Evolutionary conservation across 306 rosid species (phyloP), one percentile per base, ranked within the genome.

Genomic region (Cucumis hystrix): DNA sequence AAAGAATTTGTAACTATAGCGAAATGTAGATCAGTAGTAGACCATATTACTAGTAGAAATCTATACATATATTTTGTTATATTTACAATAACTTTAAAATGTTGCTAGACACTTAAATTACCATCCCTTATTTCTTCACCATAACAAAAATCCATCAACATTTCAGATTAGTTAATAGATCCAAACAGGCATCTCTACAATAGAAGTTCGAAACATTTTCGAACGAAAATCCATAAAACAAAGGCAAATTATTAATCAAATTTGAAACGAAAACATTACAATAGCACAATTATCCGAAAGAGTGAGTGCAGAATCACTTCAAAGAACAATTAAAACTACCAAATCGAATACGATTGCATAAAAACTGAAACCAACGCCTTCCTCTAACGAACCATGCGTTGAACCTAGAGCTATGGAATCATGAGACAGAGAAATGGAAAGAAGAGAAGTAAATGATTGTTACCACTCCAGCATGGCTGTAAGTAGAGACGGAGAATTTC

Each of bases 391-490:
- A 47, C 55, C 55, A 18, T 37, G 8, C 17, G 13, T 75, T 33
- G 37, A 33, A 80, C 68, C 56, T 70, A 72, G 57, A 59, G 0
- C 63, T 66, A 35, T 16, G 59, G 57, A 20, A 76, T 35, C 40
- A 76, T 23, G 52, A 17, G 5, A 14, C 20, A 35, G 16, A 17
- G 51, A 76, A 59, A n/a, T 6, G 52, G 18, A 51, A 75, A 73
- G 55, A 59, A 72, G 12, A 20, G 16, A 62, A 18, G 52, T 7
- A 35, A 4, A 2, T 5, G 33, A 79, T 66, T 57, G 85, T 28
- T 88, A 92, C 99, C 79, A 89, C 99, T 78, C 99, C 99, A 4
- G 97, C 80, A 64, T 59, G 81, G 85, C 92, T 92, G 84, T 81
- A 83, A 77, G 97, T 82, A 23, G 90, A 88, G 78, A 92, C 78